Base-by-base conservation (phyloP, 257 asterid species). In the Asclepias syriaca region DNA sequence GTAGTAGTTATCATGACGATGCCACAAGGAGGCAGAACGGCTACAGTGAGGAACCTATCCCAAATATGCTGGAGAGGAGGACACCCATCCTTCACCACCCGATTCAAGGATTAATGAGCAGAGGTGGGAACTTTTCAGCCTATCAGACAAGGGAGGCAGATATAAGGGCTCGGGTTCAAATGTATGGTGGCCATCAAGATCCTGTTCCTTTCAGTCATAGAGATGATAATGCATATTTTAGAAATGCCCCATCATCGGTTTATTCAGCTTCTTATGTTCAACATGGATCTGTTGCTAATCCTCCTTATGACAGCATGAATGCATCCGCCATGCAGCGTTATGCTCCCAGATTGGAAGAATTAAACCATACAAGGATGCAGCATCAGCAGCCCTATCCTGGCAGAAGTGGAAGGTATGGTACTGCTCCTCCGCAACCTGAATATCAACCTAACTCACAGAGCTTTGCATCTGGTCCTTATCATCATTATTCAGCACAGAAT, bases 381-480 rank as follows among this genome's bases (percentile, higher is more conserved):
- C 66, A 29, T 55, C 83, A 37, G 75, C 72, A 18, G 57, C 82
- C 78, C 64, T 14, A 64, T 45, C 65, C 19, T 3, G 75, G 72
- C 34, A 19, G 75, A 55, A 43, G 73, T 27, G 72, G 78, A 57
- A 61, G 43, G 22, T 77, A 71, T 53, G 78, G n/a, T 69, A 77
- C 76, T 29, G 34, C 34, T 18, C 53, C 39, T 49, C 77, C 79
- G 13, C 74, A 14, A 10, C 82, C 81, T 8, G 72, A 74, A 27
- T 40, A n/a, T 68, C 81, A 63, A 56, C 68, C 66, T 19, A 72
- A 72, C 51, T n/a, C 87, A 0, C 55, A 78, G 24, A 84, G 87
- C 51, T 90, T 88, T 80, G 87, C 90, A 71, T 79, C 79, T 6
- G 82, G 85, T 10, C 94, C 96, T 6, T 77, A 77, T 68, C 72